phyloP scores from a whole-genome alignment of 176 grass and related monocot genomes.

The Ampelocalamus luodianensis region DNA sequence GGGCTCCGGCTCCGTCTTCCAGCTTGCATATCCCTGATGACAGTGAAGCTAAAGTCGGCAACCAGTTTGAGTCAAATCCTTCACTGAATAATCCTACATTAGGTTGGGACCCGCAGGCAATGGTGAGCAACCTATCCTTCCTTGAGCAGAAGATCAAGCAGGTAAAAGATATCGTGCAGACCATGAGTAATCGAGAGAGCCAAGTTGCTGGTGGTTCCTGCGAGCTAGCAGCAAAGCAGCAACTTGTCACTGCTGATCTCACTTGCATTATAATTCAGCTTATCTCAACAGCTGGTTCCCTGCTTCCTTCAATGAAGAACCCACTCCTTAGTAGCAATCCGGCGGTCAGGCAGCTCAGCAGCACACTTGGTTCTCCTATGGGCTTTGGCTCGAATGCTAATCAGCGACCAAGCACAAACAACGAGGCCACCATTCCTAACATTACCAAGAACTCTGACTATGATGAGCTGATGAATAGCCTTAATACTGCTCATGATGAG shows the following conservation, averaged over 20 bases:
- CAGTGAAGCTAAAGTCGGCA: conserved; percentile 50
- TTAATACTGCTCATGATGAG: conserved; percentile 48
- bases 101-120: conserved; percentile 75
- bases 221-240: conserved; percentile 73
- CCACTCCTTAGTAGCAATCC: conserved; percentile 70
- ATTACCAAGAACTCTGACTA: conserved; percentile 55
- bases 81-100: conserved; percentile 40
- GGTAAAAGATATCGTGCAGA: conserved; percentile 76
- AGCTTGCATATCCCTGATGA: conserved; percentile 57
- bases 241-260: conserved; percentile 79
- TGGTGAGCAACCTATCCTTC: conserved; percentile 77
- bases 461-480: conserved; percentile 60
- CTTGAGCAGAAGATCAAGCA: conserved; percentile 94
- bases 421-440: conserved; percentile 43
- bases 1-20: conserved; percentile 49
- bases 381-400: conserved; percentile 47
- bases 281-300: conserved; percentile 79
- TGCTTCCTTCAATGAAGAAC: conserved; percentile 87
- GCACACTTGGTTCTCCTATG: conserved; percentile 52
- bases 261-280: conserved; percentile 92
- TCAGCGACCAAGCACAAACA: conserved; percentile 44
- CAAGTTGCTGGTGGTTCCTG: conserved; percentile 46
- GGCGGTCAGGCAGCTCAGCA: conserved; percentile 55
- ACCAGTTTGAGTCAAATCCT: conserved; percentile 58
- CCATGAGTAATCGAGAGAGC: conserved; percentile 57